Conservation (phyloP, 2,329 filamentous ascomycete genomes). For the Neofusicoccum kwambonambiense region DNA sequence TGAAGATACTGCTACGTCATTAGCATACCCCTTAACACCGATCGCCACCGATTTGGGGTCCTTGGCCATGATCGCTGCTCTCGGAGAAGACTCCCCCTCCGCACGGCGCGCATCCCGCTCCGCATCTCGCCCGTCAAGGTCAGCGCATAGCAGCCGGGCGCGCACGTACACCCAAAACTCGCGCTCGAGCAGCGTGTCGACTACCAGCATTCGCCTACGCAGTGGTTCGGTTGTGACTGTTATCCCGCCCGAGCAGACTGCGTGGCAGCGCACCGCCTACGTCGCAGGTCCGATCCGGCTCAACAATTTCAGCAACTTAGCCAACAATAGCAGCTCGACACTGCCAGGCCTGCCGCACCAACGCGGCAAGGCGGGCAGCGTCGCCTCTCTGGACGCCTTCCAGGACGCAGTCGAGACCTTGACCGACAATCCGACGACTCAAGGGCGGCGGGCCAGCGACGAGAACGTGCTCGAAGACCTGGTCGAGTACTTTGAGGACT, state of each 20-base stretch:
- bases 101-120: neutral
- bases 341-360: neutral
- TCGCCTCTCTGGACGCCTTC: conserved; percentile 10
- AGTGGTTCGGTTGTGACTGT: conserved; percentile 36
- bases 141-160: neutral
- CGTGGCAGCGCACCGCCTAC: conserved; percentile 38
- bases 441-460: conserved; percentile 31
- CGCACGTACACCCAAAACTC: neutral
- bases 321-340: neutral
- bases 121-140: neutral
- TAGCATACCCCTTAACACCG: conserved; percentile 22
- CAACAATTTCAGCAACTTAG: conserved; percentile 24
- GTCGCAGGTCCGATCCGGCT: conserved; percentile 44
- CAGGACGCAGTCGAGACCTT: conserved; percentile 7
- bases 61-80: neutral
- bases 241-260: conserved; percentile 32
- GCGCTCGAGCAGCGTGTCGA: conserved; percentile 6
- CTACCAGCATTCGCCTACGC: conserved; percentile 22
- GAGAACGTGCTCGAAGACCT: conserved; percentile 39
- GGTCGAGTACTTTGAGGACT: conserved; percentile 43
- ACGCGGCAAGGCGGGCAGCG: neutral
- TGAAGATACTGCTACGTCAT: neutral
- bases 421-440: neutral
- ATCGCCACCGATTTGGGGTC: conserved; percentile 17
- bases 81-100: conserved; percentile 6